These are phyloP conservation scores for Volvariella volvacea DNA, from an alignment of 1,284 basidiomycete genomes.

Conservation along the genomic window DNA sequence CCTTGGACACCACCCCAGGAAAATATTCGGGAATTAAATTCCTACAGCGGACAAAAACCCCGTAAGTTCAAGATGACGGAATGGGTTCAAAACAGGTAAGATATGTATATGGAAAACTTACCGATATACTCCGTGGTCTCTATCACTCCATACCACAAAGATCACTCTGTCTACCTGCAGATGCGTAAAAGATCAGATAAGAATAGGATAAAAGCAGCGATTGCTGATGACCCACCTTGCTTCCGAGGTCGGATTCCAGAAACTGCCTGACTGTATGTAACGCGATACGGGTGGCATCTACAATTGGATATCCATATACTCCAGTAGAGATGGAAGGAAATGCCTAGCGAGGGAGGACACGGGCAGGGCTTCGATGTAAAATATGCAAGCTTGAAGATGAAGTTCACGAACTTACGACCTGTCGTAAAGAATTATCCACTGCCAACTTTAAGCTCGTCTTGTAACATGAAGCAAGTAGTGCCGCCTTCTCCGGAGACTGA, in stretches of 20 bases:
- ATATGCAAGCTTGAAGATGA: conserved; percentile 13
- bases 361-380: no score
- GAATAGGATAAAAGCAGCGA: not conserved
- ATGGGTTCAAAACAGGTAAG: not conserved
- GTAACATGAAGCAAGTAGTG: conserved; percentile 71
- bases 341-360: conserved; percentile 44
- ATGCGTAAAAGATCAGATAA: not conserved
- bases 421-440: conserved; percentile 50
- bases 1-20: conserved; percentile 26
- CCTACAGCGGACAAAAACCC: conserved; percentile 34
- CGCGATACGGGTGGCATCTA: conserved; percentile 66
- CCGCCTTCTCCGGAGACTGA: conserved; percentile 33
- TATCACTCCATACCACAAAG: conserved; percentile 67
- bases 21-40: conserved; percentile 54
- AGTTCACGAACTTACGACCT: conserved; percentile 45
- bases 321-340: conserved; percentile 81
- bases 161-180: conserved; percentile 63
- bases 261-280: conserved; percentile 52
- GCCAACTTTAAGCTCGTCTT: conserved; percentile 58
- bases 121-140: conserved; percentile 61
- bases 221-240: conserved; percentile 32
- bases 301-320: conserved; percentile 72
- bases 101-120: no score
- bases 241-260: conserved; percentile 45
- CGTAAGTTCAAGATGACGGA: not conserved